Conservation (phyloP, 306 rosid genomes). For the Parietaria judaica region DNA sequence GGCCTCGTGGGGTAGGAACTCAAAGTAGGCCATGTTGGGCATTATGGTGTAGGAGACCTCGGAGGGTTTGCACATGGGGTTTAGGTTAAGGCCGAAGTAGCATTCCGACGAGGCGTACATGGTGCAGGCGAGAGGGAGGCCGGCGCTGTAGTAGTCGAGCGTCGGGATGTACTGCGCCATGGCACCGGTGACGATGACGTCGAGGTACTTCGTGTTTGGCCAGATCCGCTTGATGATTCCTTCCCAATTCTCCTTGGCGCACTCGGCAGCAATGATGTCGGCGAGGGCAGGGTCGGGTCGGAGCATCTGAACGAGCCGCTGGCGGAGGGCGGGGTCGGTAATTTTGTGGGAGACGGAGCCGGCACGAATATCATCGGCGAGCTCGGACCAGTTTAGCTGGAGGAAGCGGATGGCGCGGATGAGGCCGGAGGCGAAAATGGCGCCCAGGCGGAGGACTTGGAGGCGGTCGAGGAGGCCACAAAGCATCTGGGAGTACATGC, state of each 20-base stretch:
- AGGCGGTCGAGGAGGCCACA: conserved; percentile 40
- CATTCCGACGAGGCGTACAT: conserved; percentile 60
- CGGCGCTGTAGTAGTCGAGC: conserved; percentile 42
- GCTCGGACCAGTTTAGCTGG: conserved; percentile 39
- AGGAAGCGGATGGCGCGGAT: conserved; percentile 51
- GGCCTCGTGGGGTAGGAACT: conserved; percentile 43
- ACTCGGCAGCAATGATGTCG: conserved; percentile 23
- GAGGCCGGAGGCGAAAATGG: conserved; percentile 54
- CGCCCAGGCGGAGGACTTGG: conserved; percentile 51
- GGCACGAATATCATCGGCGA: conserved; percentile 29
- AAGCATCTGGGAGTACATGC: conserved; percentile 57
- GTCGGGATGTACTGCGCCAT: conserved; percentile 65
- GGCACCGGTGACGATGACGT: conserved; percentile 55
- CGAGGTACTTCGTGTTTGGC: conserved; percentile 50
- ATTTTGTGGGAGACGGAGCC: conserved; percentile 28
- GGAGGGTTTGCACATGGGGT: conserved; percentile 45
- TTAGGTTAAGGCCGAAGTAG: conserved; percentile 46
- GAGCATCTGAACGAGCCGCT: conserved; percentile 15
- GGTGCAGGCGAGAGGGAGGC: conserved; percentile 44
- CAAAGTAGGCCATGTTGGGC: conserved; percentile 64
- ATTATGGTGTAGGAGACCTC: conserved; percentile 51
- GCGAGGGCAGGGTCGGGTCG: conserved; percentile 29
- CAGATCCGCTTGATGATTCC: conserved; percentile 43
- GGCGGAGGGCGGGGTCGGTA: conserved; percentile 26
- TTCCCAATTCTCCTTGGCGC: conserved; percentile 44